phyloP scores from a whole-genome alignment of 345 rosid genomes.

The Dimocarpus longan region DNA sequence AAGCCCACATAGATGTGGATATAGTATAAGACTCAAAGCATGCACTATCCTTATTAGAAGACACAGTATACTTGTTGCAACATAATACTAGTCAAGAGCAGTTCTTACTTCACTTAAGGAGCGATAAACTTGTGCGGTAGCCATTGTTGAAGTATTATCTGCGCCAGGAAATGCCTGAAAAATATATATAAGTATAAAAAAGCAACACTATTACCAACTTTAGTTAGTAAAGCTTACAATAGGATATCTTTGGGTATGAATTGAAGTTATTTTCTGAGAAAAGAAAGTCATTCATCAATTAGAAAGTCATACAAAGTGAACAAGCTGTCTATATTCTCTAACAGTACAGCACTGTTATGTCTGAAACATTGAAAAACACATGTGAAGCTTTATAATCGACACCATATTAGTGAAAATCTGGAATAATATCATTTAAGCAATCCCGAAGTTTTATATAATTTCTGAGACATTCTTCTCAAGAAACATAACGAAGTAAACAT shows the following conservation, averaged over 20 bases:
- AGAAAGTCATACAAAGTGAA: constrained; percentile 2
- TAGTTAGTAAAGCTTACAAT: not conserved
- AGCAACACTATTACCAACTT: constrained; percentile 2
- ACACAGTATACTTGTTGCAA: not conserved
- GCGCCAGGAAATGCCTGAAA: constrained; percentile 55
- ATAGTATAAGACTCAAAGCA: not conserved
- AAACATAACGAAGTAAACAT: constrained; percentile 6
- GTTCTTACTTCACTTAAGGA: constrained; percentile 55
- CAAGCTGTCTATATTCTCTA: not conserved
- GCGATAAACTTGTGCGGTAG: constrained; percentile 63
- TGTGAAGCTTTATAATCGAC: not conserved
- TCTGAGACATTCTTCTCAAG: not conserved
- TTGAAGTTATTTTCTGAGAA: not conserved
- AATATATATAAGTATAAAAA: constrained; percentile 8
- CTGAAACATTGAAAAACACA: not conserved
- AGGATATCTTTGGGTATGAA: not conserved
- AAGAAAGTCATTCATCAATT: not conserved
- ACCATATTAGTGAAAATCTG: not conserved
- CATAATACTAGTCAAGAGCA: constrained; percentile 10
- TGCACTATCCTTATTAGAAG: not conserved
- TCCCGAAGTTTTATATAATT: not conserved
- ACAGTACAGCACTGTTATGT: not conserved
- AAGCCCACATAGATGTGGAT: not conserved
- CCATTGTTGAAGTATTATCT: constrained; percentile 56
- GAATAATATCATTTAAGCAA: not conserved